Evolutionary conservation across 148 eudicot genomes (phyloP).

Genomic region (Arctostaphylos glauca): DNA sequence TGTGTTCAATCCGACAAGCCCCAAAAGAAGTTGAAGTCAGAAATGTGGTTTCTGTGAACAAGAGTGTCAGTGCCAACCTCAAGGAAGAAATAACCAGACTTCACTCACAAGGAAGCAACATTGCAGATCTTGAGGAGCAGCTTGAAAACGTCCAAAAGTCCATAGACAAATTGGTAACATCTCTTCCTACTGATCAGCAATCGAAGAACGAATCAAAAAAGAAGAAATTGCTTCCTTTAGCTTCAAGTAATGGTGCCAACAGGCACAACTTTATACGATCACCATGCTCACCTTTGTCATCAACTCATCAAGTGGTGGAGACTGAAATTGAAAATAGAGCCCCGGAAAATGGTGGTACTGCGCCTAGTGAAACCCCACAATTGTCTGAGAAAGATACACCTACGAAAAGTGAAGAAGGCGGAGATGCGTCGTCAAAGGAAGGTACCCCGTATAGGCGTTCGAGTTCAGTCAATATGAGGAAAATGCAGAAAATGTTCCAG

Average conservation of each 20-base stretch:
- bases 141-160: conserved; percentile 91
- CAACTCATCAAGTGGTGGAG: conserved; percentile 65
- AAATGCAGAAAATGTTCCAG: conserved; percentile 93
- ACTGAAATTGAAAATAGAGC: conserved; percentile 63
- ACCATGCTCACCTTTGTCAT: conserved; percentile 74
- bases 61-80: conserved; percentile 84
- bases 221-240: conserved; percentile 73
- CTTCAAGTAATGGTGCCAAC: conserved; percentile 61
- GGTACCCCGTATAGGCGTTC: conserved; percentile 71
- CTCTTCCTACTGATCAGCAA: conserved; percentile 57
- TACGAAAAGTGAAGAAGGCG: conserved; percentile 57
- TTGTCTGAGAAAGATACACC: conserved; percentile 64
- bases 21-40: conserved; percentile 50
- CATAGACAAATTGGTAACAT: conserved; percentile 83
- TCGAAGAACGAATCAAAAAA: conserved; percentile 57
- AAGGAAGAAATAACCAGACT: conserved; percentile 95
- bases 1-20: conserved; percentile 48
- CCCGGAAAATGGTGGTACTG: conserved; percentile 43
- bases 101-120: conserved; percentile 85
- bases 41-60: conserved; percentile 51
- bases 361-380: conserved; percentile 35
- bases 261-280: conserved; percentile 58
- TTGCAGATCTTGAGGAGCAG: conserved; percentile 87
- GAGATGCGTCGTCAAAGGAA: conserved; percentile 75
- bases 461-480: conserved; percentile 91